Evolutionary conservation across 2,329 filamentous ascomycete species (phyloP).

Genomic region (Akanthomyces dipterigenus): DNA sequence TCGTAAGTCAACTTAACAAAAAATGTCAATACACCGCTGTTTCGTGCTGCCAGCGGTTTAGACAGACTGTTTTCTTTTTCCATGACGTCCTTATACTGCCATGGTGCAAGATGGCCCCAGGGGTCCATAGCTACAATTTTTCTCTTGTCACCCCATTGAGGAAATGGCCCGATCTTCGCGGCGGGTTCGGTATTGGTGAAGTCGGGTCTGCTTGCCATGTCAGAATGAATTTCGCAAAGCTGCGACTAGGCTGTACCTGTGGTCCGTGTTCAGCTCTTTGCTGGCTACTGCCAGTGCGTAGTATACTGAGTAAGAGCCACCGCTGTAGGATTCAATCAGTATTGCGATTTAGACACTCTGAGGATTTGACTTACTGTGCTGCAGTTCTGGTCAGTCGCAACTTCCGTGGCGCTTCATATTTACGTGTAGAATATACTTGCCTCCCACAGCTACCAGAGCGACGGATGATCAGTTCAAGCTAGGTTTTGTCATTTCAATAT

Average conservation of each 20-base stretch:
- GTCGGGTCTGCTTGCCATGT: conserved; percentile 38
- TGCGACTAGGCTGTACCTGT: conserved; percentile 44
- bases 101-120: conserved; percentile 78
- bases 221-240: not conserved
- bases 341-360: not conserved
- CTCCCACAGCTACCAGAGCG: conserved; percentile 44
- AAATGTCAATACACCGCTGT: conserved; percentile 11
- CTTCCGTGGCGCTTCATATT: not conserved
- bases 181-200: conserved; percentile 80
- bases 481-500: not conserved
- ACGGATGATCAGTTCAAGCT: conserved; percentile 4
- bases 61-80: conserved; percentile 60
- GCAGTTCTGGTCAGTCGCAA: not conserved
- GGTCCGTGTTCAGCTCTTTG: conserved; percentile 77
- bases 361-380: conserved; percentile 31
- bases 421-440: conserved; percentile 29
- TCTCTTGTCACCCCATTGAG: conserved; percentile 80
- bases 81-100: conserved; percentile 74
- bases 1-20: conserved; percentile 69
- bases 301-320: conserved; percentile 94
- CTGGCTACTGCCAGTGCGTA: conserved; percentile 89
- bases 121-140: conserved; percentile 99
- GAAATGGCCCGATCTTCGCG: conserved; percentile 80
- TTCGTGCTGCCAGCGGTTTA: not conserved
- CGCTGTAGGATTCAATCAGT: conserved; percentile 30